Evolutionary conservation across 768 basidiomycete species (phyloP), one percentile per base, ranked within the genome.

Genomic region (Favolaschia claudopus): DNA sequence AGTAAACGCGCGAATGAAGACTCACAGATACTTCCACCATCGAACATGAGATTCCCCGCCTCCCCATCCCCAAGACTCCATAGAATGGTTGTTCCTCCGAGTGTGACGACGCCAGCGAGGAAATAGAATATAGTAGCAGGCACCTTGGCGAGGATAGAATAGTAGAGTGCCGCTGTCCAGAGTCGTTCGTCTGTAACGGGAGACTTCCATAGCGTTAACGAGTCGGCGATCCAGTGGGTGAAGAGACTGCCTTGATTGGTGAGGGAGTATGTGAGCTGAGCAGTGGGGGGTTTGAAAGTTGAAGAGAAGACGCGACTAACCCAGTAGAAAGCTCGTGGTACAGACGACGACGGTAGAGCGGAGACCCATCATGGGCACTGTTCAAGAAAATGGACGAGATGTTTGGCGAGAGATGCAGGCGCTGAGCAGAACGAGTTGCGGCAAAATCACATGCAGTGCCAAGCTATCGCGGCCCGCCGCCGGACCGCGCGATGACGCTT

Each of bases 221-320:
- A 93, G 79, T 95, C 93, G n/a, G 93, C 93, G 61, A 92, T 93
- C 93, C 93, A 95, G 70, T 95, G 89, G 32, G 92, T 93, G 71
- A 93, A 93, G 5, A 95, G 80, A 42, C 89, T 78, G 47, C 93
- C 92, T 93, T n/a, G n/a, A n/a, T n/a, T n/a, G 71, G 14, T 37
- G 25, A 49, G n/a, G 31, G 45, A 50, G 28, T 62, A 58, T 34
- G 47, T 15, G 32, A 36, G 47, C 25, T 24, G 42, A 42, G 38
- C 25, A 20, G 42, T 51, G 25, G 50, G 62, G 51, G 20, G 33
- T 10, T 17, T 17, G 19, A 19, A 32, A 60, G 42, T 28, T 20
- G n/a, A 7, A 24, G 22, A 36, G 24, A 61, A 55, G 38, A 59
- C 8, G 19, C 45, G 32, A 73, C 79, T 37, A 54, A 91, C 92